phyloP scores from a whole-genome alignment of 2,329 filamentous ascomycete species.

The Calcarisporium arbuscula region DNA sequence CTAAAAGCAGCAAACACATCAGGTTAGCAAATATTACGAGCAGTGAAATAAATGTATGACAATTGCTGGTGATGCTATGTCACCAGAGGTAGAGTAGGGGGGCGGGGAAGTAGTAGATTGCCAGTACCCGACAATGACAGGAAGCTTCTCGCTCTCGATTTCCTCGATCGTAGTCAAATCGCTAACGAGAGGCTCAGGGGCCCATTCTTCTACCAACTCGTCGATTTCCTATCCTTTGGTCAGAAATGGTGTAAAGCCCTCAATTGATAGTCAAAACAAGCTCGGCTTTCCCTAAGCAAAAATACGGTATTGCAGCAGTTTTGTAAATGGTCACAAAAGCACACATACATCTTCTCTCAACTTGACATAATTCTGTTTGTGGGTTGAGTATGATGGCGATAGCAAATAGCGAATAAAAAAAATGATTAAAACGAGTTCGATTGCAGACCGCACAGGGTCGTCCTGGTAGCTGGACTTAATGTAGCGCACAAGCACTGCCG shows the following conservation, averaged over 20 bases:
- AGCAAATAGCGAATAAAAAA: conserved; percentile 94
- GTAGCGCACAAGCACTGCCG: conserved; percentile 88
- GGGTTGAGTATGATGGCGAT: conserved; percentile 85
- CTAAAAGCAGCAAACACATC: conserved; percentile 46
- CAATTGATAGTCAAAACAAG: too few species aligned
- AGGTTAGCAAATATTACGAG: neutral
- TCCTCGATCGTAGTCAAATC: conserved; percentile 69
- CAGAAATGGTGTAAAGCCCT: too few species aligned
- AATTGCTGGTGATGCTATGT: too few species aligned
- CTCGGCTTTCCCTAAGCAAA: too few species aligned
- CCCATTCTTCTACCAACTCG: conserved; percentile 94
- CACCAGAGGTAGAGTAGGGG: neutral
- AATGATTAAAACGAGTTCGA: conserved; percentile 88
- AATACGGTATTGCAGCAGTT: too few species aligned
- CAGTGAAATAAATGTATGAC: too few species aligned
- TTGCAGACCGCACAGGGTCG: conserved; percentile 86
- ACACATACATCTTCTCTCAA: conserved; percentile 67
- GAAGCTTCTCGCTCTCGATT: conserved; percentile 74
- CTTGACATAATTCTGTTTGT: conserved; percentile 83
- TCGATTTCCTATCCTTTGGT: conserved; percentile 65
- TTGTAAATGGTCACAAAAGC: neutral
- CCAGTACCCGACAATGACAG: conserved; percentile 85
- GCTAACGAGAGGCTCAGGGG: conserved; percentile 82
- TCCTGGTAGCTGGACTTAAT: conserved; percentile 97
- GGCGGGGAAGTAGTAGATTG: too few species aligned